Conservation (phyloP, 2,329 filamentous ascomycete species). For the Parascedosporium putredinis region DNA sequence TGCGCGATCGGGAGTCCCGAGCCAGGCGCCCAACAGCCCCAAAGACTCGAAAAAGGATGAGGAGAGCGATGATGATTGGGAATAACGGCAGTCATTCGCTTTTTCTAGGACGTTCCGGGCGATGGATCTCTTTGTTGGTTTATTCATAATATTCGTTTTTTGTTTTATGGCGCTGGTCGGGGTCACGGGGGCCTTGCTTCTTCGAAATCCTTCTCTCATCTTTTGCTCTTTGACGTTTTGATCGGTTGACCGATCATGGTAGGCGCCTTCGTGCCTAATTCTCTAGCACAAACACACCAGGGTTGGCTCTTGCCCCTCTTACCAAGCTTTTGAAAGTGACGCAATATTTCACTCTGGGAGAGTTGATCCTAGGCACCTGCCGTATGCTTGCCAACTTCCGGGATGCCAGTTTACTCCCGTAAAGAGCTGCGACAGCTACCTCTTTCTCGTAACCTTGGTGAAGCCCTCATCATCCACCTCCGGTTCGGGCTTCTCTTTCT, state of each 20-base stretch:
- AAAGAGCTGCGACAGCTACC: conserved; percentile 26
- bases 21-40: conserved; percentile 62
- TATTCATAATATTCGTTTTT: too few relatives aligned
- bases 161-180: conserved; percentile 6
- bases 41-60: conserved; percentile 44
- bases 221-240: too few relatives aligned
- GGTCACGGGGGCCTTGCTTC: too few relatives aligned
- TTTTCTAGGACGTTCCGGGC: conserved; percentile 7
- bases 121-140: conserved; percentile 9
- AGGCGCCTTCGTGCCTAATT: too few relatives aligned
- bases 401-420: too few relatives aligned
- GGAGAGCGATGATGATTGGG: conserved; percentile 68
- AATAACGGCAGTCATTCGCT: conserved; percentile 38
- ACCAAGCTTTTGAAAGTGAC: too few relatives aligned
- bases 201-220: neutral
- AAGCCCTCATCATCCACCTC: conserved; percentile 77
- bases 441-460: conserved; percentile 62
- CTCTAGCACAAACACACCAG: too few relatives aligned
- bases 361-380: too few relatives aligned
- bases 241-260: too few relatives aligned
- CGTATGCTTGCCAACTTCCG: too few relatives aligned
- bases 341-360: too few relatives aligned
- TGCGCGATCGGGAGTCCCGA: conserved; percentile 63
- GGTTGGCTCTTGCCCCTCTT: neutral
- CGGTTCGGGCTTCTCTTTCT: conserved; percentile 55